Evolutionary conservation across 1,284 basidiomycete species (phyloP).

Genomic region (Naganishia sp.): DNA sequence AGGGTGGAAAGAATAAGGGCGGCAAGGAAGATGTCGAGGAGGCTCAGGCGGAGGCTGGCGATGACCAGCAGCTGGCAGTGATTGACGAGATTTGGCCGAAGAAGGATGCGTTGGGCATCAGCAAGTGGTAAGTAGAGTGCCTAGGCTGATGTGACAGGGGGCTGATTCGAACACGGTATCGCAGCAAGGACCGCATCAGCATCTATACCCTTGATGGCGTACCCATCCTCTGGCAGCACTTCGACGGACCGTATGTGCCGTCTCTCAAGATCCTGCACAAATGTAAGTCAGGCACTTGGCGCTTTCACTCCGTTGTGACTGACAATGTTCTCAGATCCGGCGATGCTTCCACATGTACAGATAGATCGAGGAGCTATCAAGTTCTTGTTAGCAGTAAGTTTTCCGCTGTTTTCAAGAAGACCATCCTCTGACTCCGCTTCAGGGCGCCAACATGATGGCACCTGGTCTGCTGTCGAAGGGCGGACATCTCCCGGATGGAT

Average conservation of each 20-base stretch:
- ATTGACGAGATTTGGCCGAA: slow-evolving; percentile 97
- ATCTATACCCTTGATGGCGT: slow-evolving; percentile 84
- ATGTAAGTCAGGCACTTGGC: slow-evolving; percentile 62
- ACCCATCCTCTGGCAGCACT: slow-evolving; percentile 95
- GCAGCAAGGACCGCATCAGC: slow-evolving; percentile 90
- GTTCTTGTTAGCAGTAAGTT: slow-evolving; percentile 74
- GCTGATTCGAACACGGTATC: not conserved
- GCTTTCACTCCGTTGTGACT: slow-evolving; percentile 13
- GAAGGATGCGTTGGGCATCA: slow-evolving; percentile 88
- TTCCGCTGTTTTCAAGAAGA: not conserved
- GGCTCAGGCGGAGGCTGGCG: slow-evolving; percentile 56
- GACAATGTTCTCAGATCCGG: slow-evolving; percentile 68
- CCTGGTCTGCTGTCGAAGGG: slow-evolving; percentile 92
- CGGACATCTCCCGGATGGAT: slow-evolving; percentile 78
- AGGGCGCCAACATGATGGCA: slow-evolving; percentile 93
- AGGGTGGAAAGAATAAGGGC: slow-evolving; percentile 48
- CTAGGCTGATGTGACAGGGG: not conserved
- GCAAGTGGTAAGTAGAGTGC: slow-evolving; percentile 80
- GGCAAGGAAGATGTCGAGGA: slow-evolving; percentile 40
- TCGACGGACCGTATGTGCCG: slow-evolving; percentile 89
- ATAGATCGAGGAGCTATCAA: slow-evolving; percentile 97
- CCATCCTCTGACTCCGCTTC: not conserved
- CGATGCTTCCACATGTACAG: slow-evolving; percentile 80
- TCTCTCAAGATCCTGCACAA: slow-evolving; percentile 85
- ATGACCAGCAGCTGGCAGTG: slow-evolving; percentile 63